Percentiles rank a stretch among this genome's conserved stretches.
Conservation (phyloP, 441 rosid genomes). For the Melastoma candidum region DNA sequence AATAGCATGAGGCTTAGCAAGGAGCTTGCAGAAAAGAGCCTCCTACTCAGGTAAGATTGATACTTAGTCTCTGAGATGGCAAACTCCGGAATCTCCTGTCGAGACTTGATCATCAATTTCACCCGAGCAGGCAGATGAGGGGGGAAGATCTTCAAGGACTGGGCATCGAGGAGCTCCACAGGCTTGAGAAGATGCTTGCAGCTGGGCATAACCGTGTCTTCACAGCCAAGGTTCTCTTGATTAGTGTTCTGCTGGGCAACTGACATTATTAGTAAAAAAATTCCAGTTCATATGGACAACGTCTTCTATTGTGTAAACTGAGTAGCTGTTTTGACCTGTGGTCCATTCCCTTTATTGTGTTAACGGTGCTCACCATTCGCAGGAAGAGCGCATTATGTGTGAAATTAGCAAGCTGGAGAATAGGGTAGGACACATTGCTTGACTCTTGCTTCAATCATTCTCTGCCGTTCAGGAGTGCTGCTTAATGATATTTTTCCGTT, state of each 20-base stretch:
- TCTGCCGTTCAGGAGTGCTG: not conserved
- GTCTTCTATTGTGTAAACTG: slow-evolving; percentile 2
- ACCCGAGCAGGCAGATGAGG: slow-evolving; percentile 36
- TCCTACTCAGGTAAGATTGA: slow-evolving; percentile 30
- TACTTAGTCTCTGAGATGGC: not conserved
- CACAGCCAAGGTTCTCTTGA: slow-evolving; percentile 28
- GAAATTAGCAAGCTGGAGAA: slow-evolving; percentile 40
- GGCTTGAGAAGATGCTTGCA: slow-evolving; percentile 44
- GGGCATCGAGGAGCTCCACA: slow-evolving; percentile 37
- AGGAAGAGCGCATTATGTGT: slow-evolving; percentile 32
- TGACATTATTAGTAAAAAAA: too few relatives aligned
- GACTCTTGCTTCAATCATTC: not conserved
- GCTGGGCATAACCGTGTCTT: slow-evolving; percentile 35
- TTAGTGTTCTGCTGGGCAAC: not conserved
- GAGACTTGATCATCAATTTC: not conserved
- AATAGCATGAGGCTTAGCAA: slow-evolving; percentile 30
- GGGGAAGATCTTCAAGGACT: slow-evolving; percentile 56
- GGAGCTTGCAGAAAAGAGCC: slow-evolving; percentile 43
- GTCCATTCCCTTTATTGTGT: not conserved
- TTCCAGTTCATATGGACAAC: not conserved
- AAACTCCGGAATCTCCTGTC: too few relatives aligned
- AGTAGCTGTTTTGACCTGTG: not conserved
- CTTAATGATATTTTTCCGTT: not conserved
- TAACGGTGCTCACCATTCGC: not conserved
- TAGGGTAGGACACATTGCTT: slow-evolving; percentile 27